Base-by-base conservation (phyloP, 306 rosid species). In the Spatholobus suberectus region DNA sequence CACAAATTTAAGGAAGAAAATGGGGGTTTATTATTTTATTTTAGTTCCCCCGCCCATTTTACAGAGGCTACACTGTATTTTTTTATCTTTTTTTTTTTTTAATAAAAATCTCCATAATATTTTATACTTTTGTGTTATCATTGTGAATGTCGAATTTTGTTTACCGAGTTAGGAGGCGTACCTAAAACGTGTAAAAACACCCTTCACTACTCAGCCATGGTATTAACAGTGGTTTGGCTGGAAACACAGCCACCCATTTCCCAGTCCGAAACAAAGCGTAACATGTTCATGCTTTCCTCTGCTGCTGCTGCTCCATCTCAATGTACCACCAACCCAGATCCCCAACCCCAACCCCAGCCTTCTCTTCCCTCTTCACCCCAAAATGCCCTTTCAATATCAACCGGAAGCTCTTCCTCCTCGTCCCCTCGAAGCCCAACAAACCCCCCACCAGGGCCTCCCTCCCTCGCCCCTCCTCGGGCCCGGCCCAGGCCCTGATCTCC, bases 131-230 rank as follows among this genome's bases (percentile, higher is more conserved):
- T 29, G 32, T 29, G 32, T 29, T 29, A 29, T 29, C 3, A 29
- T 29, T 29, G n/a, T n/a, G n/a, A n/a, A n/a, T n/a, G n/a, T n/a
- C n/a, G 32, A 29, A 1, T 29, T 29, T 29, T 29, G 3, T 29
- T 29, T 29, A 1, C 3, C 2, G 32, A 29, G 32, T 29, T 29
- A 37, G 8, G 8, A 37, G 5, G 5, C 7, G 6, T 37, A 37
- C 41, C 41, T 18, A 20, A 54, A 84, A 85, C 80, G 94, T 92
- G 94, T 85, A 70, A 85, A 84, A 87, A 68, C 77, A 86, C 86
- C 90, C 86, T 83, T 86, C 94, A 92, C 90, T 78, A 29, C 0
- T 41, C 1, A 20, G 2, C 17, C 32, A 23, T 59, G 66, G 17
- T 37, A 59, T 0, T 13, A 26, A 59, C 66, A 13, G n/a, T 4